phyloP scores from a whole-genome alignment of 345 rosid genomes.

The Hypericum perforatum region DNA sequence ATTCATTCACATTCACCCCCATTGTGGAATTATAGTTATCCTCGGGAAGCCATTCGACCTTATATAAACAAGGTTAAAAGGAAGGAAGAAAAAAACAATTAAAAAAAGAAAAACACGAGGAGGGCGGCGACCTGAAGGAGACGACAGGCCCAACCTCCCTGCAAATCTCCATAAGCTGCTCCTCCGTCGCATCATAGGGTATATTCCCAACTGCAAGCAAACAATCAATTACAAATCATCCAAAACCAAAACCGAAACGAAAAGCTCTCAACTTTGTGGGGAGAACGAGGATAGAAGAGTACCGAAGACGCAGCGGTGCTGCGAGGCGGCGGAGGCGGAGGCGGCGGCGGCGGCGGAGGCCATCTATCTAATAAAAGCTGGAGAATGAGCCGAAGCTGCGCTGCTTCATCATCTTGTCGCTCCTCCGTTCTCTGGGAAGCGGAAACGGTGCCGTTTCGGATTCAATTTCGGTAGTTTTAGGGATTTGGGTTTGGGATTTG shows the following conservation, averaged over 20 bases:
- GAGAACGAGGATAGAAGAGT: constrained; percentile 13
- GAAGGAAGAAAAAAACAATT: not conserved
- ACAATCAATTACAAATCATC: constrained; percentile 6
- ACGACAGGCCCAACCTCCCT: constrained; percentile 98
- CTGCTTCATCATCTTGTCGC: too few relatives aligned
- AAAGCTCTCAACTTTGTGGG: too few relatives aligned
- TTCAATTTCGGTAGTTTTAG: too few relatives aligned
- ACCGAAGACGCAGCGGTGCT: constrained; percentile 98
- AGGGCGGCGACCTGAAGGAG: constrained; percentile 91
- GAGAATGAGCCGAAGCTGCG: too few relatives aligned
- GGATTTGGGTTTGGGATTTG: too few relatives aligned
- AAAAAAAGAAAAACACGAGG: not conserved
- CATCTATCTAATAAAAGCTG: too few relatives aligned
- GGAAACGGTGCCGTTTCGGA: too few relatives aligned
- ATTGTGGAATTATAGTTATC: too few relatives aligned
- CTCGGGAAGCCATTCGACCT: too few relatives aligned
- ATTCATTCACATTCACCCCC: too few relatives aligned
- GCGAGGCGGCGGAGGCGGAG: constrained; percentile 47
- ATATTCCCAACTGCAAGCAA: constrained; percentile 78
- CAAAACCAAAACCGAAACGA: not conserved
- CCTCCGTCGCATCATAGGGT: constrained; percentile 97
- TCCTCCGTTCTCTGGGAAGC: too few relatives aligned
- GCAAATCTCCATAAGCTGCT: constrained; percentile 91
- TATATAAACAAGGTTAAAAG: not conserved
- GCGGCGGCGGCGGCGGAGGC: constrained; percentile 23